phyloP scores from a whole-genome alignment of 192 early-diverging fungal genomes.

The Coemansia sp. region DNA sequence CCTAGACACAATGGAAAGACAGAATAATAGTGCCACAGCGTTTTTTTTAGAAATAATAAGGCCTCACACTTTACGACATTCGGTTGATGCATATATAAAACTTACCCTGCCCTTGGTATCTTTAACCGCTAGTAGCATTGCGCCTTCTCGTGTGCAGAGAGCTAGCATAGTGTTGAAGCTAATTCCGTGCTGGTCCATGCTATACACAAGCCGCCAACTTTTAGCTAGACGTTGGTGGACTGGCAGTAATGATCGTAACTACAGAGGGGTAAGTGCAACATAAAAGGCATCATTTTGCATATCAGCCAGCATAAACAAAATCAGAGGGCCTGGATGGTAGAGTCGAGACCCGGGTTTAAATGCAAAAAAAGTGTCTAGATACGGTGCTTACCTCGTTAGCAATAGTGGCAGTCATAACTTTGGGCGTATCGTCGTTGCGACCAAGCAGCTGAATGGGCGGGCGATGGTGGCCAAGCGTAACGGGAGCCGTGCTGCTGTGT shows the following conservation, averaged over 20 bases:
- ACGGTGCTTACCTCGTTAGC: conserved; percentile 19
- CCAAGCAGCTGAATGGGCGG: conserved; percentile 37
- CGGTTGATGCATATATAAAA: background rate
- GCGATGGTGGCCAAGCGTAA: conserved; percentile 3
- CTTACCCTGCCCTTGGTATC: conserved; percentile 57
- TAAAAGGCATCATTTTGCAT: background rate
- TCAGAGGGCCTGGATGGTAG: background rate
- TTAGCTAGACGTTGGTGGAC: conserved; percentile 73
- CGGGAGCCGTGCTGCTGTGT: conserved; percentile 7
- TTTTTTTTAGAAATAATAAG: background rate
- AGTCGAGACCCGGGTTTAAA: background rate
- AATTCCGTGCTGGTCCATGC: conserved; percentile 92
- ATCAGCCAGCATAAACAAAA: background rate
- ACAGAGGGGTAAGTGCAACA: conserved; percentile 8
- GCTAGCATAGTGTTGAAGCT: conserved; percentile 81
- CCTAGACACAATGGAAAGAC: conserved; percentile 39
- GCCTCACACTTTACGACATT: background rate
- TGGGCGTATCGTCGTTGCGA: conserved; percentile 39
- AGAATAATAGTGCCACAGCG: conserved; percentile 11
- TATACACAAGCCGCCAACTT: conserved; percentile 84
- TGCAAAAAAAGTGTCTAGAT: background rate
- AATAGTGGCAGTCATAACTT: conserved; percentile 45
- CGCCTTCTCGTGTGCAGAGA: conserved; percentile 64
- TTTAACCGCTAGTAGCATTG: conserved; percentile 69
- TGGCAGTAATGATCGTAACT: conserved; percentile 81